Conservation (phyloP, 2,329 filamentous ascomycete genomes). For the Colletotrichum zoysiae region DNA sequence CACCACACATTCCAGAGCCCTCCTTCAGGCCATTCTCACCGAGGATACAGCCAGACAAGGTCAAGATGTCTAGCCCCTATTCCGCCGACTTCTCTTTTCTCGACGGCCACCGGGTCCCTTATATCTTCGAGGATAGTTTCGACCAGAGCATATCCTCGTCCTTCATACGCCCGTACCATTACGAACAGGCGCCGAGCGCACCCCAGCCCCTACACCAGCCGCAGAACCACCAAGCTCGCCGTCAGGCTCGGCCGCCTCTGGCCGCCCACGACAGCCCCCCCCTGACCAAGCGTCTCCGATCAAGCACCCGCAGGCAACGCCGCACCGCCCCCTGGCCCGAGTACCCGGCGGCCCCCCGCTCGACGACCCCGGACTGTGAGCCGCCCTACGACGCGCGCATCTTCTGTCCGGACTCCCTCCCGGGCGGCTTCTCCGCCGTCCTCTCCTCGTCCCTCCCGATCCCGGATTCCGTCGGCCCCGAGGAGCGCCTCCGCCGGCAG, state of each 20-base stretch:
- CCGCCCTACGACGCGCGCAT: conserved; percentile 4
- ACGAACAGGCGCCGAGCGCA: not conserved
- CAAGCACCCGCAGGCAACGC: not conserved
- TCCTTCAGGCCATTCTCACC: not conserved
- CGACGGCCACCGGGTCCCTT: not conserved
- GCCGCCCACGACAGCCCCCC: not conserved
- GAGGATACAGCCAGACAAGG: too few species aligned
- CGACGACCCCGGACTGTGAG: conserved; percentile 9
- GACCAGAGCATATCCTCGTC: not conserved
- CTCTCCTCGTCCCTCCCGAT: conserved; percentile 45
- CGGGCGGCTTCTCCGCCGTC: conserved; percentile 36
- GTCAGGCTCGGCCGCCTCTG: not conserved
- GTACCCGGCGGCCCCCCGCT: not conserved
- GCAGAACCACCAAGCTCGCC: not conserved
- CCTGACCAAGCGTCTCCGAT: conserved; percentile 3
- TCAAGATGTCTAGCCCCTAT: conserved; percentile 6
- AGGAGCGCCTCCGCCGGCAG: conserved; percentile 44
- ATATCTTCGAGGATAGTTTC: not conserved
- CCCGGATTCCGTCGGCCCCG: conserved; percentile 34
- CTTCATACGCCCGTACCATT: not conserved
- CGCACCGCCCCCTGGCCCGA: too few species aligned
- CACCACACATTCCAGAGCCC: not conserved
- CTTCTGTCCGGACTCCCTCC: not conserved
- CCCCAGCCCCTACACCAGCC: not conserved
- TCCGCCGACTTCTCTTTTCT: not conserved